Conservation (phyloP, 768 basidiomycete species). For the Albatrellus ellisii region DNA sequence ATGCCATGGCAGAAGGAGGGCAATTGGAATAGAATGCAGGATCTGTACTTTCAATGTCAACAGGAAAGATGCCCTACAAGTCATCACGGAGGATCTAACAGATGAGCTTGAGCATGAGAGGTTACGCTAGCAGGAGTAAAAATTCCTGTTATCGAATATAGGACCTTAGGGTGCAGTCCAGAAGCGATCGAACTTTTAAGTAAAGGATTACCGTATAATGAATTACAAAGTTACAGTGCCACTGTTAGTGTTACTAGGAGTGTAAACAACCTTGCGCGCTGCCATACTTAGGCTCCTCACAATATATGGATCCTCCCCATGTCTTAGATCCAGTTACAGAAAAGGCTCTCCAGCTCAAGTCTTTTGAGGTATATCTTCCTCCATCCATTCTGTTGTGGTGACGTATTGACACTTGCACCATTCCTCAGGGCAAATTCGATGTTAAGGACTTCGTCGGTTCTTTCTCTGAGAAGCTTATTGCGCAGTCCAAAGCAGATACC, state of each 20-base stretch:
- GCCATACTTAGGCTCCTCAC: neutral
- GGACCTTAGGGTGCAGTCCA: too few species aligned
- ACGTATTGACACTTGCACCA: neutral
- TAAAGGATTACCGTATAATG: too few species aligned
- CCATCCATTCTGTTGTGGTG: neutral
- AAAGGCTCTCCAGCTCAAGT: constrained; percentile 5
- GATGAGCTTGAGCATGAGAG: too few species aligned
- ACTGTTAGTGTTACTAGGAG: neutral
- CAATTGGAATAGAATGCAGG: too few species aligned
- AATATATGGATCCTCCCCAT: neutral
- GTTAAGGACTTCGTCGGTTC: constrained; percentile 80
- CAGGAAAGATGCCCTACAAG: too few species aligned
- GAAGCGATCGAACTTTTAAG: too few species aligned
- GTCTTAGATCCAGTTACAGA: neutral
- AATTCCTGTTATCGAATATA: too few species aligned
- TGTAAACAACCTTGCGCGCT: neutral
- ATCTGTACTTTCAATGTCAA: too few species aligned
- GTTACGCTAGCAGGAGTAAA: too few species aligned
- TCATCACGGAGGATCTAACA: too few species aligned
- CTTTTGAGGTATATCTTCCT: constrained; percentile 9
- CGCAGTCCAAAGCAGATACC: constrained; percentile 69
- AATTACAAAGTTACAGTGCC: too few species aligned
- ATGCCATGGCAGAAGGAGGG: too few species aligned
- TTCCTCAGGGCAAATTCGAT: constrained; percentile 71
- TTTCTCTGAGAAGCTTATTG: constrained; percentile 79